Conservation (phyloP, 805 yeast species). For the Yamadazyma akitaensis region DNA sequence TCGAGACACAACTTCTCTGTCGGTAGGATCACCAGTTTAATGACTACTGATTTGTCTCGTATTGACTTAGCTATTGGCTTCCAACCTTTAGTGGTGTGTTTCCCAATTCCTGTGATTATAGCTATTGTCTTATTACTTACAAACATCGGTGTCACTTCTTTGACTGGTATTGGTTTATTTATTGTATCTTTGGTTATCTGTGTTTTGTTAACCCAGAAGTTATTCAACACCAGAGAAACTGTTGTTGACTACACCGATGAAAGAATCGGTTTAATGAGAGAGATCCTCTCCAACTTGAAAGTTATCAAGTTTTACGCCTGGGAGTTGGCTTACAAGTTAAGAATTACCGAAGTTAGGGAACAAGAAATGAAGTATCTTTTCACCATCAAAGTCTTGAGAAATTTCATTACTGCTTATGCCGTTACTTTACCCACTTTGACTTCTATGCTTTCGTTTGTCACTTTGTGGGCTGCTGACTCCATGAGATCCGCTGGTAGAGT, state of each 20-base stretch:
- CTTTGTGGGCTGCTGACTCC: slow-evolving; percentile 44
- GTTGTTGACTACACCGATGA: slow-evolving; percentile 40
- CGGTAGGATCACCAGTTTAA: slow-evolving; percentile 40
- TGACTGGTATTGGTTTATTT: slow-evolving; percentile 42
- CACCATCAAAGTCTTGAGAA: slow-evolving; percentile 40
- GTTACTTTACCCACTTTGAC: slow-evolving; percentile 41
- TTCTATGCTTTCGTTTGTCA: slow-evolving; percentile 44
- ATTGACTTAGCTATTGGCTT: slow-evolving; percentile 43
- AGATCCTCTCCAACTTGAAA: slow-evolving; percentile 38
- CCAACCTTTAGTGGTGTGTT: slow-evolving; percentile 40
- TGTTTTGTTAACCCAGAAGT: slow-evolving; percentile 30
- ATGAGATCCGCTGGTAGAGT: slow-evolving; percentile 35
- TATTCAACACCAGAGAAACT: slow-evolving; percentile 33
- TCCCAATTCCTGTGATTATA: slow-evolving; percentile 41
- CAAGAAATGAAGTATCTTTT: slow-evolving; percentile 39
- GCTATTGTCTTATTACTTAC: slow-evolving; percentile 33
- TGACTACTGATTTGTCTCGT: slow-evolving; percentile 43
- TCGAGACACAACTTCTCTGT: slow-evolving; percentile 32
- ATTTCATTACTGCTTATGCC: slow-evolving; percentile 42
- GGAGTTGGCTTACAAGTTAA: slow-evolving; percentile 41
- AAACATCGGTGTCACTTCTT: slow-evolving; percentile 37
- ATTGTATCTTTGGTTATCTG: slow-evolving; percentile 32
- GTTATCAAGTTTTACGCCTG: slow-evolving; percentile 46
- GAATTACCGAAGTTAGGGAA: slow-evolving; percentile 33
- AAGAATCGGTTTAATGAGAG: slow-evolving; percentile 42